phyloP scores from a whole-genome alignment of 768 basidiomycete species.

The Pilatotrama ljubarskyi region DNA sequence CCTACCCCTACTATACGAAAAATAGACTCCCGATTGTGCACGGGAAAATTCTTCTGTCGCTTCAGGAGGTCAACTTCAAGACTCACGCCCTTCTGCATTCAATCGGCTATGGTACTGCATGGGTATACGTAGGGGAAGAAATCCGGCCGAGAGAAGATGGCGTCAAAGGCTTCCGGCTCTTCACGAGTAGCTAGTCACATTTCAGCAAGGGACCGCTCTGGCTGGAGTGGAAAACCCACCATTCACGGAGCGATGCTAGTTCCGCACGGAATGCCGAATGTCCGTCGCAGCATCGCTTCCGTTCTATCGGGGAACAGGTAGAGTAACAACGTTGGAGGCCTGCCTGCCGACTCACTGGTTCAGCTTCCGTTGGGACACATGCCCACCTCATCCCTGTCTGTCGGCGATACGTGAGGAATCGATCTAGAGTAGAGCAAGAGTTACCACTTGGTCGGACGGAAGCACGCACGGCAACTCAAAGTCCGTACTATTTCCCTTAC shows the following conservation, averaged over 20 bases:
- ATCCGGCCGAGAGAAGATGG: neutral
- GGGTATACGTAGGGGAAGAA: conserved; percentile 4
- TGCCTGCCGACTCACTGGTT: neutral
- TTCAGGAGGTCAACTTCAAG: neutral
- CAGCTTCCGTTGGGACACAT: neutral
- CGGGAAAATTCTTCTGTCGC: neutral
- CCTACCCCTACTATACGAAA: neutral
- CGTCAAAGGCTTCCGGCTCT: neutral
- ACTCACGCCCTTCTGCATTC: neutral
- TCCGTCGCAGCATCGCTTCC: neutral
- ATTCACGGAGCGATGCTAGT: neutral
- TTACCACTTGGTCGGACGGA: too few species aligned
- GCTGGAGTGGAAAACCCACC: neutral
- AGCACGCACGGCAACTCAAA: too few species aligned
- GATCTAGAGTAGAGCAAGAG: neutral
- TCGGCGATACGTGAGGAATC: neutral
- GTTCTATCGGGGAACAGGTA: neutral
- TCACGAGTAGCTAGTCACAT: neutral
- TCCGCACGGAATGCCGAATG: neutral
- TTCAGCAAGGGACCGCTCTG: neutral
- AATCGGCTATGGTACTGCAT: neutral
- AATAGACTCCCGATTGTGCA: neutral
- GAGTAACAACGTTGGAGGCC: neutral
- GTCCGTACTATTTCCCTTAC: too few species aligned
- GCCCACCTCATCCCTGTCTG: too few species aligned